These are phyloP conservation scores for Spathaspora passalidarum DNA, from an alignment of 805 yeast species.

Conservation along the genomic window DNA sequence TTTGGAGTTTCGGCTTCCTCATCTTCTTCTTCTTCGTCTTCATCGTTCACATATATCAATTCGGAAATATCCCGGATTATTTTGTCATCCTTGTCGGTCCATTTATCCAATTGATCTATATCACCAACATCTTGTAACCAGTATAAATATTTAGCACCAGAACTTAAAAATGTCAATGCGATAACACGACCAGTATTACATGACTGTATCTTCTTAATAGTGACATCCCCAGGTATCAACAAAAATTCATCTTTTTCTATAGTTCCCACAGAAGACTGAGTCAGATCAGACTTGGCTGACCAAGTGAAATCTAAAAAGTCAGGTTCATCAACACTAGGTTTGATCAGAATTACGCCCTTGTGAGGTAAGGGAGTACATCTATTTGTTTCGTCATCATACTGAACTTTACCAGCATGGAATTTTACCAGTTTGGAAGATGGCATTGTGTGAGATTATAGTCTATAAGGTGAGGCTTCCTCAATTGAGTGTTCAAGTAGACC, in stretches of 20 bases:
- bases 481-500: too few species aligned
- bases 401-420: slow-evolving; percentile 80
- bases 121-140: slow-evolving; percentile 81
- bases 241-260: slow-evolving; percentile 58
- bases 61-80: slow-evolving; percentile 47
- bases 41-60: slow-evolving; percentile 39
- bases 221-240: slow-evolving; percentile 82
- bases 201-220: slow-evolving; percentile 65
- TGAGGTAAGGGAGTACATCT: slow-evolving; percentile 67
- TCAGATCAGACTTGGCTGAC: slow-evolving; percentile 59
- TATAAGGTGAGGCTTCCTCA: neutral
- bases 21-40: slow-evolving; percentile 20
- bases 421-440: slow-evolving; percentile 27
- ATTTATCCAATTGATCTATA: slow-evolving; percentile 55
- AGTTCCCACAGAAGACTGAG: slow-evolving; percentile 29
- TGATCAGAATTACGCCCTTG: slow-evolving; percentile 63
- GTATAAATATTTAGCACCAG: slow-evolving; percentile 57
- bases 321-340: slow-evolving; percentile 66
- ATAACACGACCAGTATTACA: slow-evolving; percentile 79
- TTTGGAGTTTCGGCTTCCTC: slow-evolving; percentile 15
- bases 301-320: slow-evolving; percentile 68
- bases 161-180: slow-evolving; percentile 58
- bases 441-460: neutral
- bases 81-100: slow-evolving; percentile 57
- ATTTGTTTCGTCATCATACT: slow-evolving; percentile 57